These are phyloP conservation scores for Globisporangium echinulatum DNA, from an alignment of 352 stramenopile species.

Conservation along the genomic window DNA sequence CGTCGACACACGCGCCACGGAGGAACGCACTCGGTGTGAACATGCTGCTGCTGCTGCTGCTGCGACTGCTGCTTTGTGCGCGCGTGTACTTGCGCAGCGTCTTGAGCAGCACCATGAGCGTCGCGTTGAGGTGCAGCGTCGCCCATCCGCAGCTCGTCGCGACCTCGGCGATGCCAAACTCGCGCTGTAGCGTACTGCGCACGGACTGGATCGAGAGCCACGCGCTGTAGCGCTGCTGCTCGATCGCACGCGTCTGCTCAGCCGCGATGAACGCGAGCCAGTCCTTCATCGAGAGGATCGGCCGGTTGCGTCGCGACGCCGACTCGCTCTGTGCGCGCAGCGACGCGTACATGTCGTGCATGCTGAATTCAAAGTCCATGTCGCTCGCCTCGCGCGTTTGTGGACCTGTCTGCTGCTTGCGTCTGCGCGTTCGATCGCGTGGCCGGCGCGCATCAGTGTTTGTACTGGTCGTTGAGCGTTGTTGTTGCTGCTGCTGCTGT, in stretches of 20 bases:
- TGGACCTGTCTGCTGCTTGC: constrained; percentile 6
- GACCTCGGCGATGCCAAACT: constrained; percentile 44
- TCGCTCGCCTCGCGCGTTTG: constrained; percentile 13
- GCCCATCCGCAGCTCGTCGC: constrained; percentile 51
- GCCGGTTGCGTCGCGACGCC: constrained; percentile 21
- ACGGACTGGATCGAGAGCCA: constrained; percentile 55
- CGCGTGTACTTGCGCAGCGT: constrained; percentile 41
- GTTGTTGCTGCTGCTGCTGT: neutral
- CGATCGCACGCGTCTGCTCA: constrained; percentile 22
- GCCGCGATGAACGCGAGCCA: constrained; percentile 37
- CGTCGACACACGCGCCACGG: constrained; percentile 27
- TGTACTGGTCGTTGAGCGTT: neutral
- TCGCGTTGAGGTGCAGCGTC: constrained; percentile 52
- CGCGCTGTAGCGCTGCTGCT: constrained; percentile 34
- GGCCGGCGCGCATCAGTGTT: neutral
- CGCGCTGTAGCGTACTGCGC: constrained; percentile 35
- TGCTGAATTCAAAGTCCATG: constrained; percentile 54
- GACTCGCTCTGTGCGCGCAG: constrained; percentile 13
- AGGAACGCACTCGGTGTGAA: constrained; percentile 33
- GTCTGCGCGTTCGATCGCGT: constrained; percentile 4
- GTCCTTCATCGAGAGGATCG: constrained; percentile 29
- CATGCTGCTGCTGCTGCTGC: constrained; percentile 8
- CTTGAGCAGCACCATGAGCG: constrained; percentile 50
- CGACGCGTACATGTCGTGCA: constrained; percentile 29
- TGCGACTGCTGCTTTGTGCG: constrained; percentile 17